Base-by-base conservation (phyloP, 768 basidiomycete species). In the Boletus rex-veris region DNA sequence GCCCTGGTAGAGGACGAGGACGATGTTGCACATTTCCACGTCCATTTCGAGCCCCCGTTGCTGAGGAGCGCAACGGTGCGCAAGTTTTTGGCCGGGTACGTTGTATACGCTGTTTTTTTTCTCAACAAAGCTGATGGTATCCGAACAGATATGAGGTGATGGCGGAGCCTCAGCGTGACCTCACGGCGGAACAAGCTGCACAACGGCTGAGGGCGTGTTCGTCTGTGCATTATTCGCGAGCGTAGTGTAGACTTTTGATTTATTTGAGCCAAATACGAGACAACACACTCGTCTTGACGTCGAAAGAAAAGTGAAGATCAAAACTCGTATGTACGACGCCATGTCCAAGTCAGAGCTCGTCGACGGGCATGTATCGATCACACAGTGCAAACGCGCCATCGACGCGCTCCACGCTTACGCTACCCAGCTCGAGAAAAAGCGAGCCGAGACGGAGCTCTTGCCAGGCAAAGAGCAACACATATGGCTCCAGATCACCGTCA, bases 21-120 rank as follows among this genome's bases (percentile, higher is more conserved):
- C 36, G 77, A 84, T 41, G 65, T 86, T 21, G 86, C 90, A 3
- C 94, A 96, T 67, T 70, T 95, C 33, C 94, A 96, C 64, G 64
- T 96, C 39, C 92, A 93, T 66, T 94, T 95, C 60, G 79, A 85
- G 36, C 93, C 94, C 1, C 93, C 94, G 11, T 72, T 96, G 51
- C 69, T 96, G 55, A 73, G 94, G 43, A 92, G 84, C 64, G 86
- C 92, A 7, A 87, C 77, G 45, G 84, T 96, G 24, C 80, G 84
- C 59, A 97, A 97, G 70, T 96, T 95, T 74, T 68, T 95, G 18
- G 94, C 94, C 30, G 94, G 93, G 87, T 90, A 59, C 48, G 85
- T 73, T 6, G 18, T 12, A 7, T 8, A 9, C 54, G 0, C 11
- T 42, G 41, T 48, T 16, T 47, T 16, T 47, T 2, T 50, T 14